A percentile compares a stretch with the other conserved stretches of the same genome.
phyloP scores from a whole-genome alignment of 345 rosid species.

The Citrus sp. region DNA sequence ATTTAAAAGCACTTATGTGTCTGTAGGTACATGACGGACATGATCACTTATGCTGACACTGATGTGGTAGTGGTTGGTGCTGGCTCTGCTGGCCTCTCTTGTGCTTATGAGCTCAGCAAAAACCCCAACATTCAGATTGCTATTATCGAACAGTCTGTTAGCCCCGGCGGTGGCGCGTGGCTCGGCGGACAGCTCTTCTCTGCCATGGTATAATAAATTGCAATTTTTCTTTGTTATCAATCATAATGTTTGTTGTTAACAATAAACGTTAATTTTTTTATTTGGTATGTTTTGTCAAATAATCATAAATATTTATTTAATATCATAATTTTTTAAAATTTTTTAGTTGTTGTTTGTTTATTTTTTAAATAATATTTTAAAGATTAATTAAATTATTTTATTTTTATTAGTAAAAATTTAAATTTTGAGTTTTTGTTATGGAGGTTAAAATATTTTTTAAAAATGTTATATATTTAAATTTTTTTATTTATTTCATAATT shows the following conservation, averaged over 20 bases:
- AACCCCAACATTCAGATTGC: conserved; percentile 64
- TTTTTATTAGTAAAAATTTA: too few species aligned
- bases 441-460: too few species aligned
- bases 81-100: conserved; percentile 67
- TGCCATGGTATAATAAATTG: conserved; percentile 46
- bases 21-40: conserved; percentile 66
- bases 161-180: conserved; percentile 87
- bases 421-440: too few species aligned
- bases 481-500: too few species aligned
- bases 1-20: background rate
- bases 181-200: conserved; percentile 82
- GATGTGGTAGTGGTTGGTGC: conserved; percentile 73
- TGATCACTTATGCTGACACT: conserved; percentile 68
- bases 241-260: background rate
- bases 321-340: too few species aligned
- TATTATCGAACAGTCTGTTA: conserved; percentile 69
- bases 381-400: too few species aligned
- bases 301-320: too few species aligned
- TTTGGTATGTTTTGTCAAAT: too few species aligned
- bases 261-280: too few species aligned
- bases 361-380: too few species aligned
- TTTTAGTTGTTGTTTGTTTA: too few species aligned
- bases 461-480: too few species aligned
- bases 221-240: background rate
- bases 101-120: conserved; percentile 76